These are phyloP conservation scores for Iberis amara DNA, from an alignment of 441 rosid genomes.

Conservation along the genomic window DNA sequence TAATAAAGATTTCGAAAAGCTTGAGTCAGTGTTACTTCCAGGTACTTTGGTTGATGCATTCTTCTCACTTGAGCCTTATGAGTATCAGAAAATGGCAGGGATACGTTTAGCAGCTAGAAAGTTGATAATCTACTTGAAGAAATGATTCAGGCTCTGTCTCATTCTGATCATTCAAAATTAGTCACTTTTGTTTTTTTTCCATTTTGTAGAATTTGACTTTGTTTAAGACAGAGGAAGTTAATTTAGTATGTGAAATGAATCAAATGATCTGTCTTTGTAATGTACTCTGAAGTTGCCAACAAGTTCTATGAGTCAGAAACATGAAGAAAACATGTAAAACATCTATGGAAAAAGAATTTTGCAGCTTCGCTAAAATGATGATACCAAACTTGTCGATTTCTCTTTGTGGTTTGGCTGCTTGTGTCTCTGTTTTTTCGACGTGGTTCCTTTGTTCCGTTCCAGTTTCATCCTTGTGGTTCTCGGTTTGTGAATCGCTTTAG, in stretches of 20 bases:
- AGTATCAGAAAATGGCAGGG: slow-evolving; percentile 65
- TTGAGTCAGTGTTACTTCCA: slow-evolving; percentile 35
- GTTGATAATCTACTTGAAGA: slow-evolving; percentile 36
- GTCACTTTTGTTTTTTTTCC: background rate
- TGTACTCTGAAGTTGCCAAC: no score
- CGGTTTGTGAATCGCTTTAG: no score
- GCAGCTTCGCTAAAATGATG: no score
- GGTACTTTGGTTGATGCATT: slow-evolving; percentile 59
- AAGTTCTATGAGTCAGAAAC: no score
- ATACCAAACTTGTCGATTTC: no score
- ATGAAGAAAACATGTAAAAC: no score
- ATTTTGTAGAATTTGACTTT: background rate
- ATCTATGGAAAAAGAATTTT: no score
- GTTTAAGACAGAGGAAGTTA: slow-evolving; percentile 8
- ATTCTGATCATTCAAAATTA: slow-evolving; percentile 5
- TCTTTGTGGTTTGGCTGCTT: no score
- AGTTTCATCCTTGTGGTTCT: no score
- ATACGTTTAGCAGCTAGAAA: slow-evolving; percentile 57
- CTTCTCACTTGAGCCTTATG: slow-evolving; percentile 57
- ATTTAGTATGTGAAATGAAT: slow-evolving; percentile 1
- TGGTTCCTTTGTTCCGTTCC: no score
- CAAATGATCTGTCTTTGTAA: no score
- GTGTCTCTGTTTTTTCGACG: no score
- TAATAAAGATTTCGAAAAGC: slow-evolving; percentile 39
- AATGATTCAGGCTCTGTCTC: slow-evolving; percentile 20